These are phyloP conservation scores for Acrocalymma vagum DNA, from an alignment of 2,329 filamentous ascomycete genomes.

Conservation along the genomic window DNA sequence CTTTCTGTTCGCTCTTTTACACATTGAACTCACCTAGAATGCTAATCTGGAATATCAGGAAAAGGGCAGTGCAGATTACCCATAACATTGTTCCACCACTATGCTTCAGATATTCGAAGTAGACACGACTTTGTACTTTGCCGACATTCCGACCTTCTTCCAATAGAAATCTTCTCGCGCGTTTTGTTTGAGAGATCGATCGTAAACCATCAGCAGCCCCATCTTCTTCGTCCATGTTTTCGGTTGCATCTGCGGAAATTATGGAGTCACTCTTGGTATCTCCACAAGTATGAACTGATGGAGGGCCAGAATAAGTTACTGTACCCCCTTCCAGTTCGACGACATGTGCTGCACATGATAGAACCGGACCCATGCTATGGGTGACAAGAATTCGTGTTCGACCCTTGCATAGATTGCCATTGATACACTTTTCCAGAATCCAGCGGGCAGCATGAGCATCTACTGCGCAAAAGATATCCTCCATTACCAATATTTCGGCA, in stretches of 20 bases:
- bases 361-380: conserved; percentile 77
- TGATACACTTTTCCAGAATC: conserved; percentile 8
- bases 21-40: conserved; percentile 4
- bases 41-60: conserved; percentile 3
- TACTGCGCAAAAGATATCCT: conserved; percentile 58
- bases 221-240: conserved; percentile 56
- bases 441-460: conserved; percentile 34
- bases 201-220: conserved; percentile 70
- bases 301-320: too few species aligned
- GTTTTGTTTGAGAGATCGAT: conserved; percentile 26
- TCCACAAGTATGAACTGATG: too few species aligned
- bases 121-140: conserved; percentile 4
- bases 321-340: conserved; percentile 75
- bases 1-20: too few species aligned
- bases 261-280: conserved; percentile 49
- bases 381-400: conserved; percentile 82
- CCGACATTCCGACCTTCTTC: conserved; percentile 1
- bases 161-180: conserved; percentile 1
- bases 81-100: conserved; percentile 5
- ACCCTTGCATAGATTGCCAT: conserved; percentile 22
- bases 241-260: not conserved
- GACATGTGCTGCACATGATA: conserved; percentile 75
- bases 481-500: conserved; percentile 52
- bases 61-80: conserved; percentile 3
- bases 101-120: conserved; percentile 4